phyloP scores from a whole-genome alignment of 805 yeast genomes.

The Ogataea corticis region DNA sequence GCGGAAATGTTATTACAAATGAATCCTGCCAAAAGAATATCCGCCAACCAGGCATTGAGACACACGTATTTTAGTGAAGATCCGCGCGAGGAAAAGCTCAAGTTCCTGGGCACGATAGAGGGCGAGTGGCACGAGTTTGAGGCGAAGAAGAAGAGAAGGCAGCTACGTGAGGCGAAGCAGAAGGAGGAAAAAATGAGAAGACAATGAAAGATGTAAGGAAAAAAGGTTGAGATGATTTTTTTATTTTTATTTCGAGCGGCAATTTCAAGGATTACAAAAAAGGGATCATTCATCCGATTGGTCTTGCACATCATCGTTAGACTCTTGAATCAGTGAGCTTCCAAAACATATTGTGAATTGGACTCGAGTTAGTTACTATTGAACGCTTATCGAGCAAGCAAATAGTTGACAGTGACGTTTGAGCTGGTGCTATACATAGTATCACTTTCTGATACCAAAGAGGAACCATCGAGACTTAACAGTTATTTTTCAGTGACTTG shows the following conservation, averaged over 20 bases:
- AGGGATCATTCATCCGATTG: conserved; percentile 1
- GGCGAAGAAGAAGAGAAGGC: conserved; percentile 73
- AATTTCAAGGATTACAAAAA: not conserved
- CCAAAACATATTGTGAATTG: no score
- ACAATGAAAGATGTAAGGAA: not conserved
- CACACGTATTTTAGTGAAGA: conserved; percentile 72
- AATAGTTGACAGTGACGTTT: no score
- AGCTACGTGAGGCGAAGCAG: conserved; percentile 27
- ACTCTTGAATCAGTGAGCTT: no score
- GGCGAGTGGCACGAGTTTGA: conserved; percentile 99
- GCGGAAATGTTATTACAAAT: conserved; percentile 62
- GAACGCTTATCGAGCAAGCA: no score
- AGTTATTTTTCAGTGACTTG: no score
- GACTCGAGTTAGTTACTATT: no score
- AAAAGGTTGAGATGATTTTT: not conserved
- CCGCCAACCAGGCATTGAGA: conserved; percentile 67
- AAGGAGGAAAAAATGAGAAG: conserved; percentile 14
- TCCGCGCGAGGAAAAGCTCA: conserved; percentile 63
- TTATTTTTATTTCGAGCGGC: conserved; percentile 2
- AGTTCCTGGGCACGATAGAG: conserved; percentile 51
- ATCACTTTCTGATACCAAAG: no score
- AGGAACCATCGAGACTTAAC: no score
- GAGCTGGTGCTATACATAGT: no score
- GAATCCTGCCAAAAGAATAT: conserved; percentile 67
- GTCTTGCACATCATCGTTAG: no score